Base-by-base conservation (phyloP, 2,329 filamentous ascomycete genomes). In the Chaetomium strumarium region DNA sequence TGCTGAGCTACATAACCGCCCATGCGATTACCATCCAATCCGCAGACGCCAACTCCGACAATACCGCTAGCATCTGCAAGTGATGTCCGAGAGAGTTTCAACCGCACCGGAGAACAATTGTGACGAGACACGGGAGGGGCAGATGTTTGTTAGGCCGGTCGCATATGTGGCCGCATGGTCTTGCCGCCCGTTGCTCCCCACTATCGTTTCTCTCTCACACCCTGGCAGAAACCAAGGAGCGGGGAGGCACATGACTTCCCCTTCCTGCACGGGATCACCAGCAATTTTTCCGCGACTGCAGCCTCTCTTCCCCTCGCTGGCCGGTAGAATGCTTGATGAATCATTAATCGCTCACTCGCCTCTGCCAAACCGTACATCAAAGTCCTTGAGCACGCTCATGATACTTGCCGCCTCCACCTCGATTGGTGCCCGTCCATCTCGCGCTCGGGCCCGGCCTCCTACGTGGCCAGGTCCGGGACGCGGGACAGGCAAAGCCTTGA, bases 331-430 rank as follows among this genome's bases (percentile, higher is more conserved):
- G 24, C 33, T 29, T 12, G 3, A n/a, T 8, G 13, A n/a, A 37
- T 13, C 34, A n/a, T 14, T 30, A n/a, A 19, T 20, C 33, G 36
- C 13, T 55, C 55, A 64, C 39, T 64, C 58, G 3, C 63, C 63
- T 49, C 66, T 65, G n/a, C 83, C 83, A 66, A 91, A 91, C 49
- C 87, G 74, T 46, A 88, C 77, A 63, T 91, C 87, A 69, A 91
- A 91, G 58, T 87, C 84, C 67, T 87, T 88, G 55, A 91, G 70
- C n/a, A 90, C 87, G 39, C 85, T 85, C 87, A 91, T 90, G 50
- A 91, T 89, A 67, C 86, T 90, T 0, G 87, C 87, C 7, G 87
- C 86, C 69, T 91, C 87, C 14, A 91, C 86, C 66, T 91, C 87
- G 62, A 90, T 83, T 1, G 86, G 83, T 55, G 71, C 69, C 49